A percentile compares a stretch with the other conserved stretches of the same genome.
Evolutionary conservation across 2,329 filamentous ascomycete species (phyloP).

Genomic region (Lithohypha guttulata): DNA sequence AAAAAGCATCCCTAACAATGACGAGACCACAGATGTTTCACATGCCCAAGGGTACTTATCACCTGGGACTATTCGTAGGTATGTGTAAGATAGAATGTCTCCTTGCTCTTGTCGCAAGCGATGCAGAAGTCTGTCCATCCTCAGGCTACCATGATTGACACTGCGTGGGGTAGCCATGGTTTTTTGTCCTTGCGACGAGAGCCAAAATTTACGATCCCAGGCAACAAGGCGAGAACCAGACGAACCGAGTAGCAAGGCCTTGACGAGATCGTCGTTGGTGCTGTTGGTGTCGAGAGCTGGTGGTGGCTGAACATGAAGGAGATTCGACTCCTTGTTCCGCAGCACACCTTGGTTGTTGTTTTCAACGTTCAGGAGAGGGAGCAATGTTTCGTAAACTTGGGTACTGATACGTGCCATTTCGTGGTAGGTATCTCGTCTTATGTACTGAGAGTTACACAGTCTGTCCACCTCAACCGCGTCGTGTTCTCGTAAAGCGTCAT

Average conservation of each 20-base stretch:
- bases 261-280: conserved; percentile 14
- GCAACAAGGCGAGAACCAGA: conserved; percentile 13
- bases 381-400: conserved; percentile 8
- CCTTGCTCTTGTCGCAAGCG: conserved; percentile 9
- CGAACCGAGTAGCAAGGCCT: conserved; percentile 14
- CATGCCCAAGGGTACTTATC: conserved; percentile 11
- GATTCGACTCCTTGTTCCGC: not conserved
- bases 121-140: not conserved
- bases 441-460: conserved; percentile 9
- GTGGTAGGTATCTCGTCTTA: conserved; percentile 12
- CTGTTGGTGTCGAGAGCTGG: conserved; percentile 13
- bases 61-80: conserved; percentile 8
- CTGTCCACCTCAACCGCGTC: conserved; percentile 4
- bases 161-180: conserved; percentile 1
- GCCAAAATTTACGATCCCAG: conserved; percentile 9
- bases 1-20: conserved; percentile 16
- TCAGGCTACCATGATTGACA: not conserved
- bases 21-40: conserved; percentile 17
- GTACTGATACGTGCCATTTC: conserved; percentile 13
- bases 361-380: too few relatives aligned
- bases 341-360: too few relatives aligned
- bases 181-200: not conserved
- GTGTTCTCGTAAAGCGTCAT: not conserved
- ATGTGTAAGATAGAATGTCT: conserved; percentile 15
- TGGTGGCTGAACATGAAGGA: not conserved